A percentile compares a stretch with the other conserved stretches of the same genome.
These are phyloP conservation scores for Fremontodendron californicum DNA, from an alignment of 345 rosid genomes.

Conservation along the genomic window DNA sequence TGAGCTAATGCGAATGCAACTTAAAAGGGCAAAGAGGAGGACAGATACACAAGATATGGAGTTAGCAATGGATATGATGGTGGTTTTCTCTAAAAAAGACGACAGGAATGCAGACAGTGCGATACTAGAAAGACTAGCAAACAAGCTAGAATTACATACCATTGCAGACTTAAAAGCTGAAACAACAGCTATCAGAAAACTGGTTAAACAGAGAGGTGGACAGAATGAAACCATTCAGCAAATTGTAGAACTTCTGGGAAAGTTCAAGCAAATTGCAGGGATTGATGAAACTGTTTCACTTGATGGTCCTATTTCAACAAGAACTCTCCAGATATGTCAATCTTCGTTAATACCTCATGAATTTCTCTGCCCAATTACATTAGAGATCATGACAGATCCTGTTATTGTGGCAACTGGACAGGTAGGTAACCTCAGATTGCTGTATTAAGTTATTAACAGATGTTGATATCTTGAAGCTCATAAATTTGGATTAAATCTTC, in stretches of 20 bases:
- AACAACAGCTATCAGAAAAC: conserved; percentile 38
- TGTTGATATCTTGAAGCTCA: no score
- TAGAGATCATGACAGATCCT: conserved; percentile 65
- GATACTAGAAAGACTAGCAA: conserved; percentile 51
- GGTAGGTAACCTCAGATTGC: conserved; percentile 49
- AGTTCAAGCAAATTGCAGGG: conserved; percentile 48
- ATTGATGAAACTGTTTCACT: conserved; percentile 30
- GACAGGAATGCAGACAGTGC: conserved; percentile 53
- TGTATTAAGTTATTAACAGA: no score
- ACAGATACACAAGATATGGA: conserved; percentile 61
- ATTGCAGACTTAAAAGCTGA: conserved; percentile 48
- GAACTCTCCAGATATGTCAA: conserved; percentile 33
- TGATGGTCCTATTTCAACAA: conserved; percentile 33
- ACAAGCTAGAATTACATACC: conserved; percentile 48
- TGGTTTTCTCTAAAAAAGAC: conserved; percentile 43
- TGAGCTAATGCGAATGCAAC: conserved; percentile 52
- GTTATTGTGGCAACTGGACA: conserved; percentile 67
- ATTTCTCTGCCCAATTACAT: conserved; percentile 53
- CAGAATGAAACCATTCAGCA: conserved; percentile 39
- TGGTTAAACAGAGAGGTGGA: conserved; percentile 30
- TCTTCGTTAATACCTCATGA: conserved; percentile 44
- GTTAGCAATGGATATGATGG: conserved; percentile 65
- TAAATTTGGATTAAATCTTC: not conserved
- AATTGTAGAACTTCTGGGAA: conserved; percentile 36
- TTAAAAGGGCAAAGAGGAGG: conserved; percentile 49